A percentile compares a stretch with the other conserved stretches of the same genome.
Conservation (phyloP, 2,329 filamentous ascomycete species). For the Paramyrothecium sp. region DNA sequence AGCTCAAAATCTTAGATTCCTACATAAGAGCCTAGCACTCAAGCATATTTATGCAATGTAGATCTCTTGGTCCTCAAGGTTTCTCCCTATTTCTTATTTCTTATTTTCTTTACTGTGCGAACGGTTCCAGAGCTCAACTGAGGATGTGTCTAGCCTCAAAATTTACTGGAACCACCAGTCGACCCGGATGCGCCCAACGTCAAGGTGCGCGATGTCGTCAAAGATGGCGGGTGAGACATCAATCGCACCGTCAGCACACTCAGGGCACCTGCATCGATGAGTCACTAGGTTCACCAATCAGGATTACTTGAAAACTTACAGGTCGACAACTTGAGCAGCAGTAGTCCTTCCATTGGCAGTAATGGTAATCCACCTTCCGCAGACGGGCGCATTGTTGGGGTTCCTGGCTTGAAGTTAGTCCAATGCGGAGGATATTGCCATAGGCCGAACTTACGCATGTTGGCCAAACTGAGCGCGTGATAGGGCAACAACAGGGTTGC, state of each 20-base stretch:
- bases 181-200: neutral
- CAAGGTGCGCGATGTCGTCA: neutral
- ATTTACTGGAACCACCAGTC: neutral
- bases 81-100: too few species aligned
- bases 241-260: neutral
- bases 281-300: too few species aligned
- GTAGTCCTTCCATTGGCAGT: neutral
- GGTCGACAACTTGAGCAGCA: neutral
- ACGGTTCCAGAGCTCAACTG: too few species aligned
- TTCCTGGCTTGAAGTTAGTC: too few species aligned
- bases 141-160: too few species aligned
- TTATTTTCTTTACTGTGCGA: too few species aligned
- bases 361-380: neutral
- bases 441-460: too few species aligned
- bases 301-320: neutral
- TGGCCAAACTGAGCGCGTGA: neutral
- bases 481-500: neutral
- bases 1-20: too few species aligned
- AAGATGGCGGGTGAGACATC: neutral
- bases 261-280: neutral
- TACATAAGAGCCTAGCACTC: too few species aligned
- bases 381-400: neutral
- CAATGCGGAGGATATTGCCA: too few species aligned
- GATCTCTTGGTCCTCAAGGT: too few species aligned
- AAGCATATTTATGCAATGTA: too few species aligned